Base-by-base conservation (phyloP, 2,329 filamentous ascomycete genomes). In the Fusarium lateritium region DNA sequence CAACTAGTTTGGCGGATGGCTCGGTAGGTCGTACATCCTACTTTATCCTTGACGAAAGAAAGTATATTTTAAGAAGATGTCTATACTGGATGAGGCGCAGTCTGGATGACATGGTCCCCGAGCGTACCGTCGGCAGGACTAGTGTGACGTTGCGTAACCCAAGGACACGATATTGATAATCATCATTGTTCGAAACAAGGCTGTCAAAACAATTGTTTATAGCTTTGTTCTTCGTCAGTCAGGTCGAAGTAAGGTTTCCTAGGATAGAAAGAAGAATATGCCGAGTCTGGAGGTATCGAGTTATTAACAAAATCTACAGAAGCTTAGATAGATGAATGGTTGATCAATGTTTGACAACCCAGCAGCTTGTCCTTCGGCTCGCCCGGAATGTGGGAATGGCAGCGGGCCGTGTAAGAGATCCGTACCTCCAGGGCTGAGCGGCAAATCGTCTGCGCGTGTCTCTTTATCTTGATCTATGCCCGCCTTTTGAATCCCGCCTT, bases 41-140 rank as follows among this genome's bases (percentile, higher is more conserved):
- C 28, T 31, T 4, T 8, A 31, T 31, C 28, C 11, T 31, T 31
- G 10, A 11, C 28, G 10, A 31, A 5, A 11, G 10, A 13, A 31
- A 31, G 28, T 31, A 13, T 31, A 31, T 31, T 31, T 17, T 45
- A 7, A 11, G 28, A 15, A 38, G n/a, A 10, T 10, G 28, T 13
- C 13, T 15, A 19, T 19, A 3, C 19, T 19, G 19, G 19, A 31
- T 55, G 39, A 67, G 53, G 55, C 52, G 65, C 45, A 67, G 65
- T 55, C 15, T 61, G 42, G n/a, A 47, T 68, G 64, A 36, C 52
- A 43, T 51, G n/a, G 49, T 33, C 40, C 31, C 44, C 28, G 31
- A 34, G 46, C 21, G 45, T 39, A 24, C 54, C 36, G 46, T 19
- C 51, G 52, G 9, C 22, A 24, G 2, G 7, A 24, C 24, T 24